Evolutionary conservation across 2,329 filamentous ascomycete genomes (phyloP), one percentile per base, ranked within the genome.

Genomic region (Colletotrichum australisinense): DNA sequence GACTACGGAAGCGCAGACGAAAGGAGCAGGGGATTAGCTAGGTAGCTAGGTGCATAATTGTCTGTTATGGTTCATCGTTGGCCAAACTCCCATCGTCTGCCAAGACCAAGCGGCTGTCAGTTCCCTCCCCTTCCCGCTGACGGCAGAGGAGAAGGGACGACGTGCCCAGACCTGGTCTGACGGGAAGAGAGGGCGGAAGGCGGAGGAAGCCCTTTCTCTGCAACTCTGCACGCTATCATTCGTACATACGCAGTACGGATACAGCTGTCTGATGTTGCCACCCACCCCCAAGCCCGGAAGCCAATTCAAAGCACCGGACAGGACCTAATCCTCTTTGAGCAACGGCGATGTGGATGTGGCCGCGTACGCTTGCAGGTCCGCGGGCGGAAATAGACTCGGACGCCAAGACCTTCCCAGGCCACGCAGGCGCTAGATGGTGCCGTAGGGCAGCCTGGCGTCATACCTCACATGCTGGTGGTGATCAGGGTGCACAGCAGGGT

Each of bases 391-490:
- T 52, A 32, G 70, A 60, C 60, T 70, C 56, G 58, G 60, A 32
- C 67, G 67, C 70, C 70, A 70, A 73, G 70, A 30, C 70, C 42
- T 55, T 69, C 65, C 28, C 55, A 64, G 65, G 69, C 30, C 42
- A 35, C 49, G 8, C 63, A 46, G 52, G 53, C 63, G 53, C 19
- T 30, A 58, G 26, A 57, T 42, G 67, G 65, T 28, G 57, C 58
- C 35, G 69, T 69, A 69, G 65, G 69, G 69, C 58, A 56, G 58
- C 59, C 70, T 64, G 70, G 59, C 70, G 69, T 72, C 58, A 69
- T 70, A 55, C 32, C 70, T 65, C 70, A 70, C 70, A 73, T 73
- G 70, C 70, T 46, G 60, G 60, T 60, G 59, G 24, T 69, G 70
- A 73, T 73, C 70, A 53, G 24, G 49, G 63, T 65, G 26, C 26